phyloP scores from a whole-genome alignment of 2,329 filamentous ascomycete genomes.

The Claviceps digitariae region DNA sequence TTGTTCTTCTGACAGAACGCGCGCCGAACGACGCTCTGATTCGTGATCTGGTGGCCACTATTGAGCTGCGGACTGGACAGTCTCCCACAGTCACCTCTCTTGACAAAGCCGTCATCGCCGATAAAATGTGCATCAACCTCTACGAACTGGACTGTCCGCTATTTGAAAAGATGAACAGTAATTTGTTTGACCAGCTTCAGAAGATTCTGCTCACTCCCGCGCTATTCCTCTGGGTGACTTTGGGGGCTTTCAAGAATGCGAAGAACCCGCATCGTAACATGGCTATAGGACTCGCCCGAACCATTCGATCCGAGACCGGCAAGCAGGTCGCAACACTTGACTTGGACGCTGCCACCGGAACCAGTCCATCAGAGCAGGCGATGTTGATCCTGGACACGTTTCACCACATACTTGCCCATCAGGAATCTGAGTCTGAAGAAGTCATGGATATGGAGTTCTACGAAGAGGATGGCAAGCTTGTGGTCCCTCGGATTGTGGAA shows the following conservation, averaged over 20 bases:
- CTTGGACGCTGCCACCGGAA: conserved; percentile 21
- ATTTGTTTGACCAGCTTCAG: neutral
- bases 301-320: conserved; percentile 31
- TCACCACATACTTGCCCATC: neutral
- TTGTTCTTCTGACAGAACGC: neutral
- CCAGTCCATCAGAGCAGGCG: neutral
- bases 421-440: neutral
- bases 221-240: conserved; percentile 27
- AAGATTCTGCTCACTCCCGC: conserved; percentile 7
- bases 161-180: conserved; percentile 23
- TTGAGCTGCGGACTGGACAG: conserved; percentile 5
- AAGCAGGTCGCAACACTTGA: conserved; percentile 32
- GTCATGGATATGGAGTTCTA: conserved; percentile 18
- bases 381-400: neutral
- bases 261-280: conserved; percentile 28
- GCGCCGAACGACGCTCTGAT: neutral
- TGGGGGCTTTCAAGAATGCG: conserved; percentile 24
- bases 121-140: conserved; percentile 3
- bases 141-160: conserved; percentile 30
- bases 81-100: conserved; percentile 10
- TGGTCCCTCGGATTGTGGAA: conserved; percentile 17
- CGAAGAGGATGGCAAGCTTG: conserved; percentile 14
- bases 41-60: neutral
- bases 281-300: conserved; percentile 30
- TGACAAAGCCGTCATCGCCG: neutral